Conservation (phyloP, 805 yeast species). For the Lipomyces kockii region DNA sequence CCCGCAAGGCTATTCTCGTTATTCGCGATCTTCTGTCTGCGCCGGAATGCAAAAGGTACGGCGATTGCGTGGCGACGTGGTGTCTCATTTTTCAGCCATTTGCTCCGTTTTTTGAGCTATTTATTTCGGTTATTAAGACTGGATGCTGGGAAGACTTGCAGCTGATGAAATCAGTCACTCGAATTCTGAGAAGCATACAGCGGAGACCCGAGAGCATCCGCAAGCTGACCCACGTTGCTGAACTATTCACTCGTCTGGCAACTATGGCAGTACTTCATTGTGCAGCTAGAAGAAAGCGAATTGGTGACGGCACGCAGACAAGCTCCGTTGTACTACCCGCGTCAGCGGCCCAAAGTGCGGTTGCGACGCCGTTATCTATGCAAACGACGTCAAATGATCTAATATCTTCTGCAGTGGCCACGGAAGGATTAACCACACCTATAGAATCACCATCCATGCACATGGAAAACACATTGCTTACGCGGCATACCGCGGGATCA, state of each 20-base stretch:
- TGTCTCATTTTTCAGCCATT: conserved; percentile 24
- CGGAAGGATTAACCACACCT: background rate
- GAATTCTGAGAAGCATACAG: conserved; percentile 7
- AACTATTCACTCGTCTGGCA: conserved; percentile 22
- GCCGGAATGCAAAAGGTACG: background rate
- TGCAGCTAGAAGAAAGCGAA: background rate
- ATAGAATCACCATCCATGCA: background rate
- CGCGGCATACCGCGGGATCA: background rate
- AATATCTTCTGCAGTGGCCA: background rate
- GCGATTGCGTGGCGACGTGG: conserved; percentile 9
- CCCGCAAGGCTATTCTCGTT: conserved; percentile 21
- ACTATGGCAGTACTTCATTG: conserved; percentile 5
- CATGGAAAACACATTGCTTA: background rate
- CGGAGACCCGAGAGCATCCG: conserved; percentile 6
- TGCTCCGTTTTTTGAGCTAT: conserved; percentile 30
- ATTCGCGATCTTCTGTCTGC: conserved; percentile 4
- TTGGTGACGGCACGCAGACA: background rate
- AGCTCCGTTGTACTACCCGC: background rate
- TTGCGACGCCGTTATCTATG: background rate
- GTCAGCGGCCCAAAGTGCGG: background rate
- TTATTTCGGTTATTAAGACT: conserved; percentile 13
- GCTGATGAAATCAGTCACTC: conserved; percentile 12
- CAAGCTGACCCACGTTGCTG: conserved; percentile 23
- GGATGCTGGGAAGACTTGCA: conserved; percentile 20
- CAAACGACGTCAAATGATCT: background rate